phyloP scores from a whole-genome alignment of 2,329 filamentous ascomycete species.

The Remersonia thermophila region DNA sequence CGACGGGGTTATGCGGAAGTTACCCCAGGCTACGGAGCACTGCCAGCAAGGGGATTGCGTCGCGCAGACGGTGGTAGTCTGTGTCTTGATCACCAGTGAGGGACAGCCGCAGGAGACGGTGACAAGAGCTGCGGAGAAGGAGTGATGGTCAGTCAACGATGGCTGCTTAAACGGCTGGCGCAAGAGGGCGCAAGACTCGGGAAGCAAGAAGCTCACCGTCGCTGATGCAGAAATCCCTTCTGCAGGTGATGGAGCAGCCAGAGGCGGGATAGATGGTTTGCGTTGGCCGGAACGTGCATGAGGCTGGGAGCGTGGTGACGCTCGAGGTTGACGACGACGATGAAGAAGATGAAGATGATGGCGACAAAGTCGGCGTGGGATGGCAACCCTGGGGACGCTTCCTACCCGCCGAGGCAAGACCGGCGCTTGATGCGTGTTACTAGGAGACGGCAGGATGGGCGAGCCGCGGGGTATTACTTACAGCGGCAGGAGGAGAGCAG shows the following conservation, averaged over 20 bases:
- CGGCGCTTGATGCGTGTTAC: too few relatives aligned
- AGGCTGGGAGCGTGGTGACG: constrained; percentile 7
- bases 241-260: constrained; percentile 13
- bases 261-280: constrained; percentile 14
- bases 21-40: constrained; percentile 15
- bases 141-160: background rate
- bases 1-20: constrained; percentile 6
- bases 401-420: too few relatives aligned
- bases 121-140: constrained; percentile 4
- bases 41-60: constrained; percentile 14
- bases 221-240: constrained; percentile 11
- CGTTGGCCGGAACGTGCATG: constrained; percentile 14
- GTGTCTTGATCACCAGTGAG: constrained; percentile 5
- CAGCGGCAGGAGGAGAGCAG: too few relatives aligned
- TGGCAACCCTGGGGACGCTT: too few relatives aligned
- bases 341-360: too few relatives aligned
- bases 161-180: background rate
- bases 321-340: too few relatives aligned
- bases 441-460: too few relatives aligned
- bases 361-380: too few relatives aligned
- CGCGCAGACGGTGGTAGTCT: constrained; percentile 15
- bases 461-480: too few relatives aligned
- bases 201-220: constrained; percentile 9
- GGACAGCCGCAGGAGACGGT: constrained; percentile 15
- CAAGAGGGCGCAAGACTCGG: background rate